These are phyloP conservation scores for Paramecium caudatum DNA, from an alignment of 73 alveolate species.

Conservation along the genomic window DNA sequence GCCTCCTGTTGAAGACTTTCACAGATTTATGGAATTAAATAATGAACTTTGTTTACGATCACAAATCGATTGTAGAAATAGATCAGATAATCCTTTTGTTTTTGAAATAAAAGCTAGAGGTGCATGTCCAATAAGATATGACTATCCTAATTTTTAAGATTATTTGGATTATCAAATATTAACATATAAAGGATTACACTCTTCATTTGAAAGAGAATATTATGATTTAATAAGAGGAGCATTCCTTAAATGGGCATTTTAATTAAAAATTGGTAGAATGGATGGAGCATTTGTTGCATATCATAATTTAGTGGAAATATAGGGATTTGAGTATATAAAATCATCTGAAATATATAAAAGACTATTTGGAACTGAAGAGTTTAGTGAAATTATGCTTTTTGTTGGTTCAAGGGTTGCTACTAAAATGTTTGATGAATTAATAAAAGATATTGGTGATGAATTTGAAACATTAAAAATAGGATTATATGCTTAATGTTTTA, in stretches of 20 bases:
- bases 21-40: constrained; percentile 79
- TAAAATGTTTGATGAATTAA: constrained; percentile 82
- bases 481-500: constrained; percentile 80
- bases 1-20: constrained; percentile 79
- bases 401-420: constrained; percentile 80
- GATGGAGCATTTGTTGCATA: constrained; percentile 97
- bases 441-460: constrained; percentile 78
- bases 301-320: constrained; percentile 93
- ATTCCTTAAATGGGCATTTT: constrained; percentile 89
- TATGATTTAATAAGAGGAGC: constrained; percentile 92
- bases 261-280: constrained; percentile 95
- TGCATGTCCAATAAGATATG: constrained; percentile 89
- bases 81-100: constrained; percentile 82
- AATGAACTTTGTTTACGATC: constrained; percentile 87
- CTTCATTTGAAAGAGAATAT: constrained; percentile 89
- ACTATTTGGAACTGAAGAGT: constrained; percentile 90
- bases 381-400: constrained; percentile 80
- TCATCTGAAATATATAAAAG: constrained; percentile 93
- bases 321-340: constrained; percentile 94
- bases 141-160: constrained; percentile 83
- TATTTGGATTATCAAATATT: constrained; percentile 88
- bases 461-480: constrained; percentile 85
- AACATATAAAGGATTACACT: constrained; percentile 78
- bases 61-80: constrained; percentile 87
- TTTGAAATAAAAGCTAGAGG: constrained; percentile 94